A percentile compares a stretch with the other conserved stretches of the same genome.
phyloP scores from a whole-genome alignment of 352 stramenopile genomes.

The Aphanomyces euteiches region DNA sequence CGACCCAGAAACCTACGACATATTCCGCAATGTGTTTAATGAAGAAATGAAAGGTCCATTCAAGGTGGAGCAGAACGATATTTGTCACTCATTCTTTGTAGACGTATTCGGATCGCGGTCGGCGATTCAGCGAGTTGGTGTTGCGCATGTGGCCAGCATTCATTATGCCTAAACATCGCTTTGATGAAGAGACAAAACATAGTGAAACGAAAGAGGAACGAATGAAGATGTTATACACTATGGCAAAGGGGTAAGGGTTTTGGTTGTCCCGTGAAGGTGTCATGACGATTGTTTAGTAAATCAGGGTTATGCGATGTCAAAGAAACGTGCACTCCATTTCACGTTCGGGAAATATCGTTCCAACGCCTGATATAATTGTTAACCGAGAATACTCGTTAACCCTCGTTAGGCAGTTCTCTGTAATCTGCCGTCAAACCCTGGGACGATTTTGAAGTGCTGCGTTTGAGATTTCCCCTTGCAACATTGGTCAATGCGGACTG shows the following conservation, averaged over 20 bases:
- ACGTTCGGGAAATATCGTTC: conserved; percentile 68
- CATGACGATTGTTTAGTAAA: conserved; percentile 38
- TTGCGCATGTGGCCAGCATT: conserved; percentile 77
- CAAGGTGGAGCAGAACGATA: conserved; percentile 35
- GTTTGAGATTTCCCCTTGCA: no score
- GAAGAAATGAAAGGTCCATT: conserved; percentile 46
- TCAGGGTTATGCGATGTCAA: conserved; percentile 52
- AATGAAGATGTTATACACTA: conserved; percentile 41
- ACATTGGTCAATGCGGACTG: no score
- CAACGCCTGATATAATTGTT: conserved; percentile 45
- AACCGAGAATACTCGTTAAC: not conserved
- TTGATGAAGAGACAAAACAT: conserved; percentile 27
- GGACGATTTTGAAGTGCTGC: no score
- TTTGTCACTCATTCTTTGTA: not conserved
- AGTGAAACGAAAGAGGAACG: conserved; percentile 33
- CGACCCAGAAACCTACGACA: conserved; percentile 56
- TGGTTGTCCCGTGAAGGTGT: not conserved
- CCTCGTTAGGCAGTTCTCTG: not conserved
- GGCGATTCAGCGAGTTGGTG: conserved; percentile 63
- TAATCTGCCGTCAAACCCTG: not conserved
- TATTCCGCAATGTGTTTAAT: conserved; percentile 62
- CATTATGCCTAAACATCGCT: conserved; percentile 30
- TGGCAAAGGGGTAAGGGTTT: conserved; percentile 49
- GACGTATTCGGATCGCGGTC: conserved; percentile 41
- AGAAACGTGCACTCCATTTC: conserved; percentile 54